Conservation (phyloP, 2,329 filamentous ascomycete genomes). For the Alternaria gaisen region DNA sequence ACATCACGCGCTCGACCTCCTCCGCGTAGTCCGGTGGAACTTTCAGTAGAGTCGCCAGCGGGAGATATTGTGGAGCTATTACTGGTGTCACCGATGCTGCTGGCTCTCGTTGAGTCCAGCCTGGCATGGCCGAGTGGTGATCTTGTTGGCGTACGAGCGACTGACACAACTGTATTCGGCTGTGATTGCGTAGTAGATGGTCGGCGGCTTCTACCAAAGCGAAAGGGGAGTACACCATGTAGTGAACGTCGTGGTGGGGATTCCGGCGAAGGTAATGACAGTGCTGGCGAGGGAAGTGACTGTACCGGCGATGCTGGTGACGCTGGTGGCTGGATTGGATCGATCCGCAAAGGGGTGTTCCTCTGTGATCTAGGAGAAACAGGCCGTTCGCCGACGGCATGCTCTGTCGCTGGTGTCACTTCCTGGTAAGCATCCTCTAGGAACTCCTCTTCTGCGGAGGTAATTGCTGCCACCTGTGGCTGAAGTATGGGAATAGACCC, state of each 20-base stretch:
- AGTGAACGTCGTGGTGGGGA: constrained; percentile 13
- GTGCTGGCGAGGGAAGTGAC: not conserved
- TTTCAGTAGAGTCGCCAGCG: constrained; percentile 18
- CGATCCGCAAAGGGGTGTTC: not conserved
- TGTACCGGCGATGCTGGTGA: constrained; percentile 1
- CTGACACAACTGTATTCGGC: constrained; percentile 17
- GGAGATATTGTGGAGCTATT: constrained; percentile 3
- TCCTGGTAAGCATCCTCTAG: constrained; percentile 5
- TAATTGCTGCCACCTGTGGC: constrained; percentile 33
- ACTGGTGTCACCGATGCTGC: constrained; percentile 15
- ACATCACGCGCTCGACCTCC: constrained; percentile 17
- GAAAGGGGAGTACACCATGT: constrained; percentile 31
- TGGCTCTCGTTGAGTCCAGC: constrained; percentile 16
- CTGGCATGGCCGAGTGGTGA: constrained; percentile 6
- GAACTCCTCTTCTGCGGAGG: constrained; percentile 28
- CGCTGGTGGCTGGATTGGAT: not conserved
- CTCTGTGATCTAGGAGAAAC: constrained; percentile 4
- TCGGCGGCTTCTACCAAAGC: constrained; percentile 19
- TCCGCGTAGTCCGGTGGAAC: constrained; percentile 26
- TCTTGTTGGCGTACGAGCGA: constrained; percentile 17
- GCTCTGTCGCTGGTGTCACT: not conserved
- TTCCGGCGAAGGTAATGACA: constrained; percentile 3
- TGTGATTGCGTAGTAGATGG: not conserved
- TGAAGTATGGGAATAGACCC: constrained; percentile 38
- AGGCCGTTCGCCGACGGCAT: constrained; percentile 13